phyloP scores from a whole-genome alignment of 495 filamentous ascomycete species.

The Poronia punctata region DNA sequence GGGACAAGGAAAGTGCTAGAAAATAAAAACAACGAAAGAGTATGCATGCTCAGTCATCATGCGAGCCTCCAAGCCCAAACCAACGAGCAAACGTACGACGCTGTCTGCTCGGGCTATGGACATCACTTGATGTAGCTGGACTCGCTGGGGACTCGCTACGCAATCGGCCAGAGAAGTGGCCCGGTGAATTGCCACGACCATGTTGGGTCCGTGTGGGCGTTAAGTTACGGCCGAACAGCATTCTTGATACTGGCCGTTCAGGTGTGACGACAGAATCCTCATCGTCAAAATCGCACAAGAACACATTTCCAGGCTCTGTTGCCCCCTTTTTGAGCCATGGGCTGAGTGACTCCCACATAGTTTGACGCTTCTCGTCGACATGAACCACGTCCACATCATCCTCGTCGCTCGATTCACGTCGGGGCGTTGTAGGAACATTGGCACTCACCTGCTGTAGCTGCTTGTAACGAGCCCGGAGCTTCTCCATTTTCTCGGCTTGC shows the following conservation, averaged over 20 bases:
- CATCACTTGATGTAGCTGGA: not conserved
- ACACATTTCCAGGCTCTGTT: conserved; percentile 7
- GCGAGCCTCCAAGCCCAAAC: not conserved
- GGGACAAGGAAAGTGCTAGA: no score
- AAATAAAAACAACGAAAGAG: no score
- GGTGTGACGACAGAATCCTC: conserved; percentile 8
- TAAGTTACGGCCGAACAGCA: no score
- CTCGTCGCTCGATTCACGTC: conserved; percentile 6
- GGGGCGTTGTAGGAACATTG: conserved; percentile 5
- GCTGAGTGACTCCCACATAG: conserved; percentile 14
- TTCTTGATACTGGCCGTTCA: conserved; percentile 5
- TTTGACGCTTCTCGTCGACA: conserved; percentile 14
- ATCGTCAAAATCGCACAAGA: conserved; percentile 7
- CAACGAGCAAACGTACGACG: not conserved
- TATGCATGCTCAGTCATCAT: no score
- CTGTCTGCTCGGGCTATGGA: not conserved
- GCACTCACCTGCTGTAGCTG: conserved; percentile 41
- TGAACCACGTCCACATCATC: conserved; percentile 11
- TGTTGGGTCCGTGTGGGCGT: no score
- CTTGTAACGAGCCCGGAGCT: conserved; percentile 38
- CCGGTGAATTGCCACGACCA: not conserved
- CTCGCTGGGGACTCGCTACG: not conserved
- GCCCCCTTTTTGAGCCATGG: conserved; percentile 10
- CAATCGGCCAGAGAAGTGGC: not conserved
- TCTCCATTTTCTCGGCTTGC: conserved; percentile 42